Conservation (phyloP, 192 early-diverging fungal genomes). For the Pilobolus umbonatus region DNA sequence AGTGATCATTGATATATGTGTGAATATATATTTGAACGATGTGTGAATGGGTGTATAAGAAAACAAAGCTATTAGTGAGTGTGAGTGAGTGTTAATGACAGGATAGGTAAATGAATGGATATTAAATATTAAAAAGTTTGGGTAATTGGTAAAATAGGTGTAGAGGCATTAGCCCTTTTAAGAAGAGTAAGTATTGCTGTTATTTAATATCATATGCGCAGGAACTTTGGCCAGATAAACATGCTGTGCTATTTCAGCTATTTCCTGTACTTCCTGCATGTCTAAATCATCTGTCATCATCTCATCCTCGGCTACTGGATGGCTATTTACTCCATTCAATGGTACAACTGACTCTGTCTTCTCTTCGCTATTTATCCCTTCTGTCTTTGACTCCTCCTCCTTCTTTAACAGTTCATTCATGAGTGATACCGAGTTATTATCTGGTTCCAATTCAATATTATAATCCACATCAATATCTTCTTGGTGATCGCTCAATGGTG, state of each 20-base stretch:
- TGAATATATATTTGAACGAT: too few species aligned
- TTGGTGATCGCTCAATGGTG: not conserved
- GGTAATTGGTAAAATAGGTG: too few species aligned
- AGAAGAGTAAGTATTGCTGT: too few species aligned
- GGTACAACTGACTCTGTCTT: too few species aligned
- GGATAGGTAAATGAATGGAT: too few species aligned
- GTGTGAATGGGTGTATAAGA: too few species aligned
- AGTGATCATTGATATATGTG: too few species aligned
- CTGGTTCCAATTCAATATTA: not conserved
- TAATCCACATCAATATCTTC: not conserved
- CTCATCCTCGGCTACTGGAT: constrained; percentile 1
- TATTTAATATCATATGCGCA: not conserved
- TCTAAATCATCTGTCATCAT: constrained; percentile 10
- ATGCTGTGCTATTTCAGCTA: not conserved
- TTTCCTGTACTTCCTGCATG: not conserved
- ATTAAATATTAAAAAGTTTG: too few species aligned
- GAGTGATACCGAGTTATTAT: not conserved
- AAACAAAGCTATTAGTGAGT: too few species aligned
- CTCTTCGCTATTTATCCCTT: not conserved
- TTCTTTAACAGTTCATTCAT: not conserved
- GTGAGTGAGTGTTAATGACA: too few species aligned
- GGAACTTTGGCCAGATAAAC: not conserved
- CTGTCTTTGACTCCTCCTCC: not conserved
- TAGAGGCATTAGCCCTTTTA: too few species aligned
- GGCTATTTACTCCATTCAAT: not conserved